These are phyloP conservation scores for Candida namnaoensis DNA, from an alignment of 805 yeast species.

Conservation along the genomic window DNA sequence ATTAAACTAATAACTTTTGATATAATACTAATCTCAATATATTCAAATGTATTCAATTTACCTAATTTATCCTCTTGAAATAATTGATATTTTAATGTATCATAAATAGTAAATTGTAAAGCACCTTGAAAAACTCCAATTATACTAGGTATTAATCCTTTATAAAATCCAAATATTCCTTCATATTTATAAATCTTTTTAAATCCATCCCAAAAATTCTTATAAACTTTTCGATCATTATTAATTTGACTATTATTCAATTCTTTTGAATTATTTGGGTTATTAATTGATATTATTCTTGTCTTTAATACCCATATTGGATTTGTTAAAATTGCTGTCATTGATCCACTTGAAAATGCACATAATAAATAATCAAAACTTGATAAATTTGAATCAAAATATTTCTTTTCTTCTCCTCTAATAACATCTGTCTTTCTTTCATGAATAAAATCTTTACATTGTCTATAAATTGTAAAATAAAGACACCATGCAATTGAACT, in stretches of 20 bases:
- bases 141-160: conserved; percentile 66
- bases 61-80: conserved; percentile 11
- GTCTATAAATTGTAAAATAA: conserved; percentile 72
- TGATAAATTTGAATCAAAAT: conserved; percentile 25
- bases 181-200: conserved; percentile 37
- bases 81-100: conserved; percentile 48
- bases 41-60: conserved; percentile 42
- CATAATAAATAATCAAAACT: conserved; percentile 40
- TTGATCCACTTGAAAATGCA: conserved; percentile 64
- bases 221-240: conserved; percentile 29
- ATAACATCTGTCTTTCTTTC: neutral
- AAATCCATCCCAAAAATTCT: conserved; percentile 49
- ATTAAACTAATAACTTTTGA: conserved; percentile 65
- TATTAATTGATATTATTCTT: conserved; percentile 50
- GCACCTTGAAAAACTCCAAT: conserved; percentile 87
- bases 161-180: conserved; percentile 59
- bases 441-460: conserved; percentile 33
- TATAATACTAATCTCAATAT: conserved; percentile 53
- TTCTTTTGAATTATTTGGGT: conserved; percentile 11
- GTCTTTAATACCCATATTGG: conserved; percentile 97
- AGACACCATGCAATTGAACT: conserved; percentile 85
- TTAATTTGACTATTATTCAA: conserved; percentile 7
- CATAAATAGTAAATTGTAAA: conserved; percentile 80
- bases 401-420: conserved; percentile 1
- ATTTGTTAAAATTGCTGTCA: conserved; percentile 73